A percentile compares a stretch with the other conserved stretches of the same genome.
Evolutionary conservation across 2,329 filamentous ascomycete species (phyloP).

Genomic region (Tolypocladium guangdongense): DNA sequence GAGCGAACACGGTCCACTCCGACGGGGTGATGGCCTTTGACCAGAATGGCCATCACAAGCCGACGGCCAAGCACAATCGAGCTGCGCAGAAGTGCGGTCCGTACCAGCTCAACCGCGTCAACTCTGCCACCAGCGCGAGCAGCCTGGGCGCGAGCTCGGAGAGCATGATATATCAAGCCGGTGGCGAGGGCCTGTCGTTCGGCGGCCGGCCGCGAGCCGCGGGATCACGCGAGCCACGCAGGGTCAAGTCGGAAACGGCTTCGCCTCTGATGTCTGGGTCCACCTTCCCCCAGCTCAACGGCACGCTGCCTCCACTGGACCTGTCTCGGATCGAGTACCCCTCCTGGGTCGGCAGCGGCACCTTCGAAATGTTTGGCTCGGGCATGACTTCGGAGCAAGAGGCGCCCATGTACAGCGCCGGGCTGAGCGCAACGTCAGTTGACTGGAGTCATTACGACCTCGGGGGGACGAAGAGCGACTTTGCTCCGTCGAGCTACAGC

Average conservation of each 20-base stretch:
- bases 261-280: slow-evolving; percentile 44
- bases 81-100: slow-evolving; percentile 51
- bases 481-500: slow-evolving; percentile 43
- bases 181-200: slow-evolving; percentile 20
- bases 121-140: slow-evolving; percentile 43
- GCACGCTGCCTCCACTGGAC: slow-evolving; percentile 45
- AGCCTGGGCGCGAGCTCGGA: slow-evolving; percentile 34
- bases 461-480: slow-evolving; percentile 32
- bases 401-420: slow-evolving; percentile 50
- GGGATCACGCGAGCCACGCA: slow-evolving; percentile 35
- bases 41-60: slow-evolving; percentile 54
- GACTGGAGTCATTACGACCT: slow-evolving; percentile 37
- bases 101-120: slow-evolving; percentile 48
- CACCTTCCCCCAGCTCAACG: slow-evolving; percentile 40
- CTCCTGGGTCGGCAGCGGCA: slow-evolving; percentile 32
- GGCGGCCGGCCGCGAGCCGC: slow-evolving; percentile 23
- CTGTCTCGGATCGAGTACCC: slow-evolving; percentile 44
- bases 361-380: slow-evolving; percentile 41
- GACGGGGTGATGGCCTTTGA: slow-evolving; percentile 50
- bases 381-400: slow-evolving; percentile 40
- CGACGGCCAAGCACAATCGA: slow-evolving; percentile 48
- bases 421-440: slow-evolving; percentile 43
- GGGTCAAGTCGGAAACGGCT: slow-evolving; percentile 49
- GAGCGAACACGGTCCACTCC: slow-evolving; percentile 52
- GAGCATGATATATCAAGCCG: slow-evolving; percentile 26